phyloP scores from a whole-genome alignment of 2,329 filamentous ascomycete species.

The Trichoderma sp. region DNA sequence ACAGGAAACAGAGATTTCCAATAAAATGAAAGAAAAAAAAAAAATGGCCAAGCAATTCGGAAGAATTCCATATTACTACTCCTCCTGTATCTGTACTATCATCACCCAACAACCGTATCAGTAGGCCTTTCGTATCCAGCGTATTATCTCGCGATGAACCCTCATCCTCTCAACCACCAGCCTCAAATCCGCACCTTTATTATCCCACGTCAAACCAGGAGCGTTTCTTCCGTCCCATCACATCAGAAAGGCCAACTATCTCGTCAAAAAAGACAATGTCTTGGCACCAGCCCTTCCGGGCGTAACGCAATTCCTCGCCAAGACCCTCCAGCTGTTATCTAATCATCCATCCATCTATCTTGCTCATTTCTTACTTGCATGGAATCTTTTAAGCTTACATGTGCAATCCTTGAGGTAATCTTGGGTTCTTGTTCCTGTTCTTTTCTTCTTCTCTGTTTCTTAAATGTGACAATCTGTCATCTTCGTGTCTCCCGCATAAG shows the following conservation, averaged over 20 bases:
- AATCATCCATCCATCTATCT: not conserved
- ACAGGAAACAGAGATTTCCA: not conserved
- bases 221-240: not conserved
- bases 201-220: not conserved
- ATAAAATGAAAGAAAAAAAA: not conserved
- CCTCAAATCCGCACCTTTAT: not conserved
- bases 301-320: not conserved
- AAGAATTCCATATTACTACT: not conserved
- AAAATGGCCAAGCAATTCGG: not conserved
- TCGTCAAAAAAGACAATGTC: not conserved
- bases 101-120: not conserved
- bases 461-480: not conserved
- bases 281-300: not conserved
- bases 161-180: not conserved
- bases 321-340: not conserved
- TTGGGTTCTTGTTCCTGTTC: not conserved
- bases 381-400: not conserved
- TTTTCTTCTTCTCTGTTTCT: not conserved
- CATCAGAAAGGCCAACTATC: not conserved
- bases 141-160: not conserved
- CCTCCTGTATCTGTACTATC: not conserved
- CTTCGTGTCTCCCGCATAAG: not conserved
- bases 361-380: not conserved
- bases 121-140: not conserved
- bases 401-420: not conserved